A percentile compares a stretch with the other conserved stretches of the same genome.
phyloP scores from a whole-genome alignment of 2,329 filamentous ascomycete species.

The Aspergillus ochraceus region DNA sequence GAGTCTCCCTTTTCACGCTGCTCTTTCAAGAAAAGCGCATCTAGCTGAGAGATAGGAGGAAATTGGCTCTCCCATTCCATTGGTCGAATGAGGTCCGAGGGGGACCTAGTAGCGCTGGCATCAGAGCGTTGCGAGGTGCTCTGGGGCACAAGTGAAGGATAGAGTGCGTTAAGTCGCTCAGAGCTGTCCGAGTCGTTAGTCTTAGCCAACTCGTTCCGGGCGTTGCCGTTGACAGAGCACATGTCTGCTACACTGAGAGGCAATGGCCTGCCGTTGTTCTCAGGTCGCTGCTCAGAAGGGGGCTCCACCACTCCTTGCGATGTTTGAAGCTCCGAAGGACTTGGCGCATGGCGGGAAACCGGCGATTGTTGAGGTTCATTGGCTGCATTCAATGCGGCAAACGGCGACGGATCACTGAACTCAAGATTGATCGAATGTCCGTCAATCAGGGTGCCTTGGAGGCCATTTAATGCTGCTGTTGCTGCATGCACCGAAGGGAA shows the following conservation, averaged over 20 bases:
- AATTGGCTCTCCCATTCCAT: conserved; percentile 28
- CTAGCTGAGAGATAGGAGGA: conserved; percentile 40
- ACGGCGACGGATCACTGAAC: conserved; percentile 32
- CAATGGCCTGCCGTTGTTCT: conserved; percentile 1
- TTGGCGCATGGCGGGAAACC: no score
- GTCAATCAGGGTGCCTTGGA: conserved; percentile 40
- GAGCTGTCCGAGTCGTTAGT: neutral
- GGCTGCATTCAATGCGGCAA: conserved; percentile 11
- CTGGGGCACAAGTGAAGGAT: conserved; percentile 34
- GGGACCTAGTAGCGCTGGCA: conserved; percentile 1
- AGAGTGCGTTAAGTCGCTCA: conserved; percentile 24
- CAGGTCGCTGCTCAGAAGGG: neutral
- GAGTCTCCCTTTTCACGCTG: conserved; percentile 13
- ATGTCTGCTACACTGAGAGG: conserved; percentile 1
- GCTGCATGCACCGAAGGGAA: conserved; percentile 38
- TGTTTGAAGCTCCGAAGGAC: conserved; percentile 1
- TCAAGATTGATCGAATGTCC: conserved; percentile 43
- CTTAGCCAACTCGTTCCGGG: neutral
- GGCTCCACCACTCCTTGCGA: neutral
- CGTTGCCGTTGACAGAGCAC: neutral
- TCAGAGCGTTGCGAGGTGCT: conserved; percentile 7
- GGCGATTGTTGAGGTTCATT: neutral
- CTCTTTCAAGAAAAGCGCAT: conserved; percentile 33
- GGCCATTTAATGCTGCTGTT: conserved; percentile 34
- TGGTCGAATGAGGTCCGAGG: conserved; percentile 22